Conservation (phyloP, 805 yeast genomes). For the Saccharomycopsis sp. region DNA sequence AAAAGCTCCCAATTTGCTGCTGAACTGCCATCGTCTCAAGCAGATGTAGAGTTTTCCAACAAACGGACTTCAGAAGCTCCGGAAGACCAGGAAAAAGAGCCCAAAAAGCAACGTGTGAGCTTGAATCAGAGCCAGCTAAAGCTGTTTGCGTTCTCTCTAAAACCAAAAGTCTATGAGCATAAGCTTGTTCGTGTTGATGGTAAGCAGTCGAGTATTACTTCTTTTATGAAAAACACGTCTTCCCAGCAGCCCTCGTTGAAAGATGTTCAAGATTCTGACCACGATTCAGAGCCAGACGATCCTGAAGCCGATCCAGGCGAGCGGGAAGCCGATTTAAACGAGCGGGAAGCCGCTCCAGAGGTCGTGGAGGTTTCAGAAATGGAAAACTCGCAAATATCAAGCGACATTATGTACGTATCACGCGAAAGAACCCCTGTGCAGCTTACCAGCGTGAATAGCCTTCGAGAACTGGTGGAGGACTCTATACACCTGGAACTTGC, state of each 20-base stretch:
- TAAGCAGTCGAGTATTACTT: constrained; percentile 48
- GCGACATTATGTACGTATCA: constrained; percentile 13
- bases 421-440: constrained; percentile 37
- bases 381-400: no score
- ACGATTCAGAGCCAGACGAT: not conserved
- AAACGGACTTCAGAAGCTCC: not conserved
- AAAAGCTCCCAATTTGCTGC: constrained; percentile 24
- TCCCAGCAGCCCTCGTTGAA: no score
- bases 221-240: constrained; percentile 26
- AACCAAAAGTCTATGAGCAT: constrained; percentile 46
- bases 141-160: constrained; percentile 8
- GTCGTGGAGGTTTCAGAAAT: constrained; percentile 2
- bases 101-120: constrained; percentile 25
- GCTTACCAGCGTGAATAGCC: constrained; percentile 50
- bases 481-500: constrained; percentile 50
- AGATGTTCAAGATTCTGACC: not conserved
- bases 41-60: not conserved
- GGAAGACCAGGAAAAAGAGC: not conserved
- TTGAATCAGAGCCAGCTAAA: constrained; percentile 6
- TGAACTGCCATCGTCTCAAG: not conserved
- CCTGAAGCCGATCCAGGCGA: constrained; percentile 19
- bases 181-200: constrained; percentile 68
- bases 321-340: not conserved
- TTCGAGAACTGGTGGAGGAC: constrained; percentile 45
- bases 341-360: constrained; percentile 12